Evolutionary conservation across 768 basidiomycete genomes (phyloP).

Genomic region (Neoboletus brunneissimus): DNA sequence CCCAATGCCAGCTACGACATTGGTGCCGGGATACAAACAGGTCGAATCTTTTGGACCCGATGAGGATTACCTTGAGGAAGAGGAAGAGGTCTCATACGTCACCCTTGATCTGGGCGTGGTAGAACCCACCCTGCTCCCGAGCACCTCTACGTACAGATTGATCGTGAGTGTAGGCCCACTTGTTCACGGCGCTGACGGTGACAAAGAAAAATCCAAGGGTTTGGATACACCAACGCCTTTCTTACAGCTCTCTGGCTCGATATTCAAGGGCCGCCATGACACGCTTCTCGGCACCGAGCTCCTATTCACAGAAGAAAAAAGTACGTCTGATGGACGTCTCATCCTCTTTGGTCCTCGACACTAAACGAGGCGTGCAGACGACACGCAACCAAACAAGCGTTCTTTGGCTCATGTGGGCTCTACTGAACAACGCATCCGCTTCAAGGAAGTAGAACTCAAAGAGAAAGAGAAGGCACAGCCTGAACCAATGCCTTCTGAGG

Average conservation of each 20-base stretch:
- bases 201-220: constrained; percentile 43
- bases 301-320: constrained; percentile 68
- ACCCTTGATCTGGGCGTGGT: constrained; percentile 70
- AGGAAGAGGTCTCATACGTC: constrained; percentile 59
- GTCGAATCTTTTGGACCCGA: constrained; percentile 68
- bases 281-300: constrained; percentile 72
- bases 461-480: constrained; percentile 37
- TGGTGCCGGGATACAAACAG: constrained; percentile 62
- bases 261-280: constrained; percentile 69
- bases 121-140: constrained; percentile 74
- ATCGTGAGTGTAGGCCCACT: constrained; percentile 48
- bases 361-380: constrained; percentile 32
- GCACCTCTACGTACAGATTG: constrained; percentile 64
- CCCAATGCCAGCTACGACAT: constrained; percentile 20
- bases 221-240: constrained; percentile 76
- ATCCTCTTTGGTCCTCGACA: background rate
- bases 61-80: constrained; percentile 57
- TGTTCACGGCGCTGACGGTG: background rate
- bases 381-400: constrained; percentile 47
- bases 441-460: constrained; percentile 64
- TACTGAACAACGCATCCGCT: constrained; percentile 67
- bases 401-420: constrained; percentile 55
- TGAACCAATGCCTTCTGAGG: constrained; percentile 6
- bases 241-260: constrained; percentile 71
- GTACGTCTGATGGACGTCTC: constrained; percentile 30